phyloP scores from a whole-genome alignment of 805 yeast species.

The Blastobotrys mokoenaii region DNA sequence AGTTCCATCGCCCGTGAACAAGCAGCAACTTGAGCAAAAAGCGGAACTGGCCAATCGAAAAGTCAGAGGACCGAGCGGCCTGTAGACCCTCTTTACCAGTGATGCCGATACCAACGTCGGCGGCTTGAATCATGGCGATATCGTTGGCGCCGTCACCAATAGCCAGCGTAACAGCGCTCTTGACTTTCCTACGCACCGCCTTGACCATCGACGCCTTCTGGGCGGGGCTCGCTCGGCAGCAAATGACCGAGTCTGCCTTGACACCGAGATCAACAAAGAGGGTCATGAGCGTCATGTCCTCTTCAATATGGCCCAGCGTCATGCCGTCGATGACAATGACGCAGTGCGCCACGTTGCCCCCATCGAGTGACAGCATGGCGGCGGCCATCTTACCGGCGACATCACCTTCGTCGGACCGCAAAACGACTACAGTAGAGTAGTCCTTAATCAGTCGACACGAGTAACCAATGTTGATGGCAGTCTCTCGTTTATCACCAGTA shows the following conservation, averaged over 20 bases:
- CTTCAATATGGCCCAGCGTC: conserved; percentile 65
- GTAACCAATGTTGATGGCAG: conserved; percentile 95
- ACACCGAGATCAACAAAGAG: conserved; percentile 80
- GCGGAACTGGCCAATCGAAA: conserved; percentile 90
- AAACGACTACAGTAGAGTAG: conserved; percentile 77
- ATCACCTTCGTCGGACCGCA: conserved; percentile 45
- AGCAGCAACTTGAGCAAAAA: conserved; percentile 71
- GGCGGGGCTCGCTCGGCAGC: conserved; percentile 95
- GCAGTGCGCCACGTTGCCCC: conserved; percentile 80
- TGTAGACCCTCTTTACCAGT: conserved; percentile 96
- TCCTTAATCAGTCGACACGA: conserved; percentile 91
- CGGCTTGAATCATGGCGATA: conserved; percentile 98
- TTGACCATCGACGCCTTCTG: conserved; percentile 89
- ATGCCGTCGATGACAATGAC: conserved; percentile 95
- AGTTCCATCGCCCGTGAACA: conserved; percentile 95
- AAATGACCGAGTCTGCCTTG: conserved; percentile 80
- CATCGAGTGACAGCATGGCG: conserved; percentile 62
- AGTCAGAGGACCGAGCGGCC: conserved; percentile 92
- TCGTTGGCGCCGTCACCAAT: conserved; percentile 99
- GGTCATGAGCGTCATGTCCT: conserved; percentile 61
- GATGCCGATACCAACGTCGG: conserved; percentile 95
- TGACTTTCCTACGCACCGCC: conserved; percentile 64
- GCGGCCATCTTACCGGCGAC: conserved; percentile 64
- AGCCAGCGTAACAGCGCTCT: conserved; percentile 74
- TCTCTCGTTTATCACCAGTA: conserved; percentile 96